phyloP scores from a whole-genome alignment of 148 eudicot genomes.

The Chenopodium quinoa region DNA sequence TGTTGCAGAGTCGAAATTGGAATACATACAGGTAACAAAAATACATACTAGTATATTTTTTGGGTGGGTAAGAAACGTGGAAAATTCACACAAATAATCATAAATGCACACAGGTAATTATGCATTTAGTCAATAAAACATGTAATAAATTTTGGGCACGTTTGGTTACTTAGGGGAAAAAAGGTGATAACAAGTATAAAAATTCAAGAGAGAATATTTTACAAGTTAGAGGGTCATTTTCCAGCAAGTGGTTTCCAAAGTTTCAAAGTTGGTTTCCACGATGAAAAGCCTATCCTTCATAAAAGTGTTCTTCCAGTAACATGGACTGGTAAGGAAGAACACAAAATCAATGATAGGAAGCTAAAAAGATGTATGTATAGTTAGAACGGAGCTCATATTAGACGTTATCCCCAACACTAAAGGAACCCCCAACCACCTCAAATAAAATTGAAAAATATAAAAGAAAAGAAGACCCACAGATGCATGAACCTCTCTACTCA shows the following conservation, averaged over 20 bases:
- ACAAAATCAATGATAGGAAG: background rate
- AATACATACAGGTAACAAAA: background rate
- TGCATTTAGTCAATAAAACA: background rate
- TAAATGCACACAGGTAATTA: too few relatives aligned
- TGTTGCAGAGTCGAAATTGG: background rate
- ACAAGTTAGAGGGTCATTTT: background rate
- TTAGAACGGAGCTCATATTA: background rate
- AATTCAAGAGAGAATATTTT: background rate
- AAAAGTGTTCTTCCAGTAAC: background rate
- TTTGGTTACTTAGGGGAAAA: background rate
- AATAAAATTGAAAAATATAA: background rate
- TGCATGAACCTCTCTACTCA: background rate
- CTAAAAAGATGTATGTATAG: background rate
- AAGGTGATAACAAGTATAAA: background rate
- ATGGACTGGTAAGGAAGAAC: background rate
- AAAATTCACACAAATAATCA: too few relatives aligned
- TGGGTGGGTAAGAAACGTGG: too few relatives aligned
- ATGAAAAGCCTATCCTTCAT: background rate
- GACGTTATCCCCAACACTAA: background rate
- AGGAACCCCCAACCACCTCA: background rate
- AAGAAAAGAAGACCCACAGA: background rate
- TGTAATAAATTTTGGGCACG: background rate
- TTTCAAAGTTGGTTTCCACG: background rate
- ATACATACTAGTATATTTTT: background rate
- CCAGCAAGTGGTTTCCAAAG: background rate